Base-by-base conservation (phyloP, 192 early-diverging fungal genomes). In the Neocallimastix lanati region DNA sequence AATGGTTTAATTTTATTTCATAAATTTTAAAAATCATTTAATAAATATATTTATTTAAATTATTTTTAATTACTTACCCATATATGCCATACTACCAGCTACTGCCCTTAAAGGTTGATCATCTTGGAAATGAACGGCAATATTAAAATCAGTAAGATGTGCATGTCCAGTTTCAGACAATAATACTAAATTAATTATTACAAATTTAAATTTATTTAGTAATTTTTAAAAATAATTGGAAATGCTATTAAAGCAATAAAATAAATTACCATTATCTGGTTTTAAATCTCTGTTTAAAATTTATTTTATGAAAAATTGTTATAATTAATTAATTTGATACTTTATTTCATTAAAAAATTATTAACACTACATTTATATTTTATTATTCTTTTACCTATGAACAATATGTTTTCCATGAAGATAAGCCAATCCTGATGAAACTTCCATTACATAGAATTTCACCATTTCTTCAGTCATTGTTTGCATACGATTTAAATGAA, bases 111-210 rank as follows among this genome's bases (percentile, higher is more conserved):
- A 84, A 28, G 90, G 90, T 77, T 90, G 91, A 13, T 87, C 85
- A 12, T 85, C 84, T 40, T 87, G 86, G 81, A 87, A 92, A 37
- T 91, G 87, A 18, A 93, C 93, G 14, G 96, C 96, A 84, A 98
- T 96, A 85, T 98, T 98, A 81, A 98, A 98, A 83, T 98, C 97
- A 30, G 94, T 95, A 83, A 98, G 83, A 79, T 93, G 93, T 18
- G 91, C 93, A 83, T 98, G 95, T 16, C 96, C 96, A 29, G 85
- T 82, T 79, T 89, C 90, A 81, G 92, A 91, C 21, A 96, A 84
- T 16, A 96, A 81, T 67, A 67, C 50, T 67, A 67, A 33, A 33
- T 33, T 33, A 33, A 33, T 33, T 33, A 33, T 33, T 33, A 33
- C 30, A 33, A 33, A 33, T 6, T 33, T 33, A 33, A 33, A 33